Evolutionary conservation across 2,329 filamentous ascomycete species (phyloP), one percentile per base, ranked within the genome.

Genomic region (Colletotrichum tropicicola): DNA sequence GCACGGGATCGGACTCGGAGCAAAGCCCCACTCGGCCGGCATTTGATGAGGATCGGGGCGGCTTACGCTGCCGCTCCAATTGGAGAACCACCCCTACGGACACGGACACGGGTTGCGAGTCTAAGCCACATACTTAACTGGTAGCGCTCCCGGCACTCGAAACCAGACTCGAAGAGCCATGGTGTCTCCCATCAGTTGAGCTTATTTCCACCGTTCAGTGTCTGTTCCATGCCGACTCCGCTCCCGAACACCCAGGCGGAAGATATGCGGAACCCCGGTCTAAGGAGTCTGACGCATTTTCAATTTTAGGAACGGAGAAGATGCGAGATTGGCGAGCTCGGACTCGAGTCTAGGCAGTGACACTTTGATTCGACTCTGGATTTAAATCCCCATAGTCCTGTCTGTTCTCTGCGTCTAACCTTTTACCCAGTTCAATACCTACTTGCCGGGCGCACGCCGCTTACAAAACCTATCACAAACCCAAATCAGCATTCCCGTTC

Each of bases 41-140:
- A n/a, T n/a, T n/a, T 19, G 23, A 21, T 39, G 13, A n/a, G 17
- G 32, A 6, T 15, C 32, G 32, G 13, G 6, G 5, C 37, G 25
- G 30, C 17, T 30, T 7, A 21, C 41, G 15, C 13, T n/a, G 23
- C 9, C 5, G 3, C 43, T 32, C 12, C n/a, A 30, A 35, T 44
- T 49, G 53, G 59, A 21, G 32, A 19, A 21, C 13, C 12, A 23
- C 5, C 9, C 59, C 59, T 62, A 59, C 59, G 53, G 59, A 62
- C 59, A 59, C 59, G 59, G 59, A 59, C 35, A 51, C 59, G 59
- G 59, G 44, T 12, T 6, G 6, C 3, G 12, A 3, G 19, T 51
- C 28, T 30, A 59, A 45, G 53, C 54, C 45, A 37, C 53, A 21
- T 41, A 48, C 47, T 48, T 56, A 32, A 32, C 23, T n/a, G 10